Evolutionary conservation across 225 moss, liverwort and hornwort species (phyloP).

Genomic region (Bryoerythrophyllum caledonicum): DNA sequence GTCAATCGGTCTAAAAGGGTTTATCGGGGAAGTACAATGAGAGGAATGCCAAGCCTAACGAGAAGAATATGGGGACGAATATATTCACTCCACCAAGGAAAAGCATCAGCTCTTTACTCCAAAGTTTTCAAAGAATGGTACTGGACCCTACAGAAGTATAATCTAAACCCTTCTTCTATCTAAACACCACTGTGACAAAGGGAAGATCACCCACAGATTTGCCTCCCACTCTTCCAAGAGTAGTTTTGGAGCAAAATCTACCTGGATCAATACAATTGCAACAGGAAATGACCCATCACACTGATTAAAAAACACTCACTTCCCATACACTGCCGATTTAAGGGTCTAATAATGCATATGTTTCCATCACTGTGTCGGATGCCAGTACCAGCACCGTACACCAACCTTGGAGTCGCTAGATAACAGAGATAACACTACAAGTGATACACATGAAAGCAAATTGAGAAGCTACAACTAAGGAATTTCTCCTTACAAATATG

Average conservation of each 20-base stretch:
- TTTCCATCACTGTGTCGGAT: conserved; percentile 43
- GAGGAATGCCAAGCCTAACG: neutral
- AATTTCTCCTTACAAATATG: conserved; percentile 55
- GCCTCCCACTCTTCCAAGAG: conserved; percentile 35
- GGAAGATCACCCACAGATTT: conserved; percentile 38
- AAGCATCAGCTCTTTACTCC: conserved; percentile 59
- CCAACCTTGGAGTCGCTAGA: conserved; percentile 48
- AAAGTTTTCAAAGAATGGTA: conserved; percentile 68
- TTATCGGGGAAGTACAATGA: too few relatives aligned
- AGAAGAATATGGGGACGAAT: neutral
- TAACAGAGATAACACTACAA: conserved; percentile 54
- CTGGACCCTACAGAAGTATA: conserved; percentile 60
- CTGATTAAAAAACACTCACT: conserved; percentile 40
- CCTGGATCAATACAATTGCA: conserved; percentile 38
- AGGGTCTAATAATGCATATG: conserved; percentile 43
- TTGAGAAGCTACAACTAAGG: conserved; percentile 49
- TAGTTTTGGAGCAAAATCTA: conserved; percentile 36
- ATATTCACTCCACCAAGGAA: conserved; percentile 36
- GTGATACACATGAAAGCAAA: conserved; percentile 51
- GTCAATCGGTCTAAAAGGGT: too few relatives aligned
- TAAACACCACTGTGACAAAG: conserved; percentile 43
- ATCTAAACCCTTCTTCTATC: conserved; percentile 55
- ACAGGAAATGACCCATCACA: conserved; percentile 43
- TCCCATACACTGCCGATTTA: conserved; percentile 40
- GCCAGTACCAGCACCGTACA: conserved; percentile 51